These are phyloP conservation scores for Naganishia albida DNA, from an alignment of 1,284 basidiomycete species.

Conservation along the genomic window DNA sequence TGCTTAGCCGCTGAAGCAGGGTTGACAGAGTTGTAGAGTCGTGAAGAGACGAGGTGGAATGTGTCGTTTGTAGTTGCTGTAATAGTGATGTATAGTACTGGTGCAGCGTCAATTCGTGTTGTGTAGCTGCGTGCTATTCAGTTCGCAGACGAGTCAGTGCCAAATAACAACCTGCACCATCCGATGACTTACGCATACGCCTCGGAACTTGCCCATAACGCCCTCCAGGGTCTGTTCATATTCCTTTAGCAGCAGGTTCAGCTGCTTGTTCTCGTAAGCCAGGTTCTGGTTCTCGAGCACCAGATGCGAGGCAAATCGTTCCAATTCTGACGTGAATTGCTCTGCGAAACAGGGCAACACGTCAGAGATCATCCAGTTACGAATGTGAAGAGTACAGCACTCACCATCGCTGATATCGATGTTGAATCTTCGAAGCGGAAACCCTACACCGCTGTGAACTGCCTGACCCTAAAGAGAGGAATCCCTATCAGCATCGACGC, in stretches of 20 bases:
- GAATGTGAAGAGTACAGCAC: constrained; percentile 35
- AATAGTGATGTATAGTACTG: constrained; percentile 88
- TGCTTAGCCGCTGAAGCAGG: constrained; percentile 71
- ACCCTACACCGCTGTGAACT: constrained; percentile 73
- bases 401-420: constrained; percentile 85
- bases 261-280: constrained; percentile 90
- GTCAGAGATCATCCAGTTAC: not conserved
- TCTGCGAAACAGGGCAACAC: constrained; percentile 67
- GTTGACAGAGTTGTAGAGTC: constrained; percentile 64
- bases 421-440: constrained; percentile 83
- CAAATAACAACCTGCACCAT: not conserved
- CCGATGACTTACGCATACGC: constrained; percentile 73
- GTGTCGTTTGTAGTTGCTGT: constrained; percentile 68
- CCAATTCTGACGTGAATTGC: constrained; percentile 87
- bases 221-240: constrained; percentile 93
- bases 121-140: constrained; percentile 78
- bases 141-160: not conserved
- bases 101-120: constrained; percentile 83
- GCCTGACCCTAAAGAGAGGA: constrained; percentile 66
- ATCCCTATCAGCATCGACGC: constrained; percentile 25
- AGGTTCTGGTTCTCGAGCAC: constrained; percentile 92
- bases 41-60: constrained; percentile 63
- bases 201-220: constrained; percentile 94
- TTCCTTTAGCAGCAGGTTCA: constrained; percentile 83
- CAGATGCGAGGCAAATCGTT: constrained; percentile 82